Evolutionary conservation across 179 eudicot species (phyloP).

Genomic region (Beta corolliflora): DNA sequence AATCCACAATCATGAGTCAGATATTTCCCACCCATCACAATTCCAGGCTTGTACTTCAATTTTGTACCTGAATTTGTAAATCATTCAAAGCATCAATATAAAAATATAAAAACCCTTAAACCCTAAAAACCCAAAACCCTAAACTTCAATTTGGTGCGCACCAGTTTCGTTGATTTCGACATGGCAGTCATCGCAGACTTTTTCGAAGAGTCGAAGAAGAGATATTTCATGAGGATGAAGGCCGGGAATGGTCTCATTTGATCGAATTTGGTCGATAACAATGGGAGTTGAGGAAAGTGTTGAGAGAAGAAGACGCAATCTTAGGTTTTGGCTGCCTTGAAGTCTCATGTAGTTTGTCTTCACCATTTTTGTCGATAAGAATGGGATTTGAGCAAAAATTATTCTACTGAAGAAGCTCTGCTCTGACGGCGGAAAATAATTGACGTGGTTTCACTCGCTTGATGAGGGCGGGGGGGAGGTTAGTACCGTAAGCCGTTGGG

Average conservation of each 20-base stretch:
- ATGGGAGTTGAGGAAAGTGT: slow-evolving; percentile 77
- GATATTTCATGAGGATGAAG: slow-evolving; percentile 73
- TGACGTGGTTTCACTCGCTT: too few relatives aligned
- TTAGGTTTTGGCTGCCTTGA: slow-evolving; percentile 67
- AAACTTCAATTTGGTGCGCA: slow-evolving; percentile 1
- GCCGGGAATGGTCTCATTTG: slow-evolving; percentile 63
- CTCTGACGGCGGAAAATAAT: too few relatives aligned
- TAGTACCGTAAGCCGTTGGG: too few relatives aligned
- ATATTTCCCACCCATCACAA: slow-evolving; percentile 75
- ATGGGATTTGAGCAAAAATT: too few relatives aligned
- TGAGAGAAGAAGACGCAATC: slow-evolving; percentile 65
- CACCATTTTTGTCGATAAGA: slow-evolving; percentile 29
- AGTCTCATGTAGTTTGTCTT: slow-evolving; percentile 55
- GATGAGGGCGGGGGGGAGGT: too few relatives aligned
- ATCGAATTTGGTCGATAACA: slow-evolving; percentile 73
- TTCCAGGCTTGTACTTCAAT: slow-evolving; percentile 86
- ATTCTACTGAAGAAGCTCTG: too few relatives aligned
- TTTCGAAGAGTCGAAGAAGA: slow-evolving; percentile 74
- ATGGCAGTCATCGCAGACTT: slow-evolving; percentile 64
- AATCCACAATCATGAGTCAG: slow-evolving; percentile 76
- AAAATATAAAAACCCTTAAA: background rate
- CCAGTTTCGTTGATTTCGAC: slow-evolving; percentile 90
- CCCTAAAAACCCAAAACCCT: background rate
- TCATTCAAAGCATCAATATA: background rate
- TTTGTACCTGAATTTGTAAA: slow-evolving; percentile 60